Conservation (phyloP, 192 early-diverging fungal species). For the Entomortierella parvispora region DNA sequence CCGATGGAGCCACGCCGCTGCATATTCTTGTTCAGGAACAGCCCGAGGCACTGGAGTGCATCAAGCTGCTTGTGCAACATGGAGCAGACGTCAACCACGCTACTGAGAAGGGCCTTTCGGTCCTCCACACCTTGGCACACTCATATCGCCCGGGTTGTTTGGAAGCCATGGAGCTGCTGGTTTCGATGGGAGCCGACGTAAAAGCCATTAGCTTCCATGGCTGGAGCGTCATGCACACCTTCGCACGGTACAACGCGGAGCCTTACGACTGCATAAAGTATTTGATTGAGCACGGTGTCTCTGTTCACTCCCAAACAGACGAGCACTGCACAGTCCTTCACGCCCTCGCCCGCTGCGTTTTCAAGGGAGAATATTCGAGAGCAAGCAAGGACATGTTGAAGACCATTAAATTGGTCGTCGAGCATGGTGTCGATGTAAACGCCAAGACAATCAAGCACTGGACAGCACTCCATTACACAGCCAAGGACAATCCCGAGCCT, state of each 20-base stretch:
- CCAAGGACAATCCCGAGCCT: slow-evolving; percentile 61
- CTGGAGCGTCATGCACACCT: slow-evolving; percentile 63
- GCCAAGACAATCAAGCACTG: slow-evolving; percentile 58
- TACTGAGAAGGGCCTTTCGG: slow-evolving; percentile 42
- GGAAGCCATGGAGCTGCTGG: slow-evolving; percentile 61
- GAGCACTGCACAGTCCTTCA: slow-evolving; percentile 76
- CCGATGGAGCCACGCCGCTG: slow-evolving; percentile 37
- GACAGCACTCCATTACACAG: slow-evolving; percentile 55
- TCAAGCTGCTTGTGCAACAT: slow-evolving; percentile 57
- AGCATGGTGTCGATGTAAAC: slow-evolving; percentile 67
- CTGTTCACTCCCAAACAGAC: slow-evolving; percentile 67
- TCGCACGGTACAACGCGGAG: slow-evolving; percentile 58
- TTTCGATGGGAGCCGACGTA: slow-evolving; percentile 69
- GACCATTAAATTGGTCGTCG: slow-evolving; percentile 59
- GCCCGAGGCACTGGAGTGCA: slow-evolving; percentile 42
- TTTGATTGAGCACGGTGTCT: slow-evolving; percentile 63
- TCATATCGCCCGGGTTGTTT: slow-evolving; percentile 65
- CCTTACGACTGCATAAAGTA: slow-evolving; percentile 55
- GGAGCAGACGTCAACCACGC: slow-evolving; percentile 66
- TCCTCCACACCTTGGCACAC: slow-evolving; percentile 48
- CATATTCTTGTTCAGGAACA: slow-evolving; percentile 51
- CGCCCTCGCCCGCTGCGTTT: slow-evolving; percentile 60
- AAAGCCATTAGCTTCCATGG: slow-evolving; percentile 72
- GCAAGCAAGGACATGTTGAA: slow-evolving; percentile 47
- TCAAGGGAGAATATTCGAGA: slow-evolving; percentile 46